Conservation (phyloP, 2,329 filamentous ascomycete genomes). For the Diplocarpon rosae region DNA sequence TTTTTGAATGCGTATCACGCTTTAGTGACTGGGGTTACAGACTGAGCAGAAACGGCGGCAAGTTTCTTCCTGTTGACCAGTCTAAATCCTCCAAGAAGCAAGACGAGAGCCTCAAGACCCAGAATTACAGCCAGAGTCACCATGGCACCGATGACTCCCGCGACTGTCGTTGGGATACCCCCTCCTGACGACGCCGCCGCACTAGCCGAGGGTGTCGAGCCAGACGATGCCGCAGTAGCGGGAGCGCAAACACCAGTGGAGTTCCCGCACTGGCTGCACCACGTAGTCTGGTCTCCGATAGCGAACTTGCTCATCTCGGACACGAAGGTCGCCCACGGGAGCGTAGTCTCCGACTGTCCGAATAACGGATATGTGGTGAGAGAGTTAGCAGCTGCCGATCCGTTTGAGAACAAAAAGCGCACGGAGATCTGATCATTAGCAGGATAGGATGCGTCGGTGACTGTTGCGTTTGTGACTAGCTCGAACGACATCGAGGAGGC, state of each 20-base stretch:
- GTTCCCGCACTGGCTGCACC: constrained; percentile 71
- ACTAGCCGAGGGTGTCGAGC: constrained; percentile 3
- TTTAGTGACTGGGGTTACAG: constrained; percentile 17
- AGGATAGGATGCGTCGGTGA: constrained; percentile 36
- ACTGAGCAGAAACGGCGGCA: constrained; percentile 10
- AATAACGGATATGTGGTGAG: constrained; percentile 45
- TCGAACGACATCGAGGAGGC: constrained; percentile 76
- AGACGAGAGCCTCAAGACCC: constrained; percentile 39
- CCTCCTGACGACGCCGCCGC: constrained; percentile 12
- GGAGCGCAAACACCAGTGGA: constrained; percentile 53
- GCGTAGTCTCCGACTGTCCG: constrained; percentile 40
- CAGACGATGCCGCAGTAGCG: constrained; percentile 22
- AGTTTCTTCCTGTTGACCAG: constrained; percentile 44
- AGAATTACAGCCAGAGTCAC: constrained; percentile 55
- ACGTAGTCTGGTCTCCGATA: constrained; percentile 50
- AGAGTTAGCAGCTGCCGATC: constrained; percentile 35
- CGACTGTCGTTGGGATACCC: constrained; percentile 57
- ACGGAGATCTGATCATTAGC: constrained; percentile 38
- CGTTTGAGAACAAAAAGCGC: constrained; percentile 52
- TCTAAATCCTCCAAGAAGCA: constrained; percentile 45
- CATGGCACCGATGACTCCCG: constrained; percentile 68
- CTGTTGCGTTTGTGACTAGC: constrained; percentile 45
- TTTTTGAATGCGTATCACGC: background rate
- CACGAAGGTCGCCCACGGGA: constrained; percentile 62
- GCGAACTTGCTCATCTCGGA: constrained; percentile 53